Evolutionary conservation across 2,329 filamentous ascomycete species (phyloP).

Genomic region (Falciphora oryzae): DNA sequence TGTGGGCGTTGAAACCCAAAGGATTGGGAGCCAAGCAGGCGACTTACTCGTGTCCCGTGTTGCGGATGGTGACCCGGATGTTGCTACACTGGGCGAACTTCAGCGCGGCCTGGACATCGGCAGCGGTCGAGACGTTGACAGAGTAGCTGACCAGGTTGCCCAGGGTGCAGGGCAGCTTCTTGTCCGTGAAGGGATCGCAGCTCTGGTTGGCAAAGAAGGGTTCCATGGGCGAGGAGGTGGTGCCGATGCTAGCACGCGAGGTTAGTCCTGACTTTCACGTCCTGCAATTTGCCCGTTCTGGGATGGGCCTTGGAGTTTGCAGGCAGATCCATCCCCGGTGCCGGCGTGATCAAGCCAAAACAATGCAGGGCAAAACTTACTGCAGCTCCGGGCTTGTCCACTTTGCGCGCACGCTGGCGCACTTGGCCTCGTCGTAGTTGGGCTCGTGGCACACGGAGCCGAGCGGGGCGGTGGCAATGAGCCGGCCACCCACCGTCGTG

Average conservation of each 20-base stretch:
- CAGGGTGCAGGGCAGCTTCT: conserved; percentile 28
- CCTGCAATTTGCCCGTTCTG: not conserved
- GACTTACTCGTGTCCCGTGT: conserved; percentile 41
- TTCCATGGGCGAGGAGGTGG: conserved; percentile 12
- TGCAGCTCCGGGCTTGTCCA: not conserved
- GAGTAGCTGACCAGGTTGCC: conserved; percentile 32
- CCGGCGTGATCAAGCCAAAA: not conserved
- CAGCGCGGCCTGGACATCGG: conserved; percentile 26
- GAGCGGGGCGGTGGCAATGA: conserved; percentile 10
- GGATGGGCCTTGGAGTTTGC: not conserved
- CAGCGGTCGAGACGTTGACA: conserved; percentile 18
- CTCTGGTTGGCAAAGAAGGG: conserved; percentile 11
- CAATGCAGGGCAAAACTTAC: not conserved
- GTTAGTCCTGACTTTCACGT: not conserved
- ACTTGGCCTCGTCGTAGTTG: conserved; percentile 8
- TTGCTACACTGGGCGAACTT: conserved; percentile 39
- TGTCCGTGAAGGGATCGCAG: conserved; percentile 29
- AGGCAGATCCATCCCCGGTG: too few relatives aligned
- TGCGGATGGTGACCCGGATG: conserved; percentile 48
- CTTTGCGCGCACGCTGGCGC: not conserved
- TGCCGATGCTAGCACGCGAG: conserved; percentile 15
- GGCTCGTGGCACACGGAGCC: conserved; percentile 12
- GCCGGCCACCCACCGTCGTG: conserved; percentile 11
- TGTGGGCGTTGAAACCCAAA: not conserved
- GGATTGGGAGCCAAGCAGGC: not conserved